These are phyloP conservation scores for Soucietia sequanensis DNA, from an alignment of 805 yeast species.

Conservation along the genomic window DNA sequence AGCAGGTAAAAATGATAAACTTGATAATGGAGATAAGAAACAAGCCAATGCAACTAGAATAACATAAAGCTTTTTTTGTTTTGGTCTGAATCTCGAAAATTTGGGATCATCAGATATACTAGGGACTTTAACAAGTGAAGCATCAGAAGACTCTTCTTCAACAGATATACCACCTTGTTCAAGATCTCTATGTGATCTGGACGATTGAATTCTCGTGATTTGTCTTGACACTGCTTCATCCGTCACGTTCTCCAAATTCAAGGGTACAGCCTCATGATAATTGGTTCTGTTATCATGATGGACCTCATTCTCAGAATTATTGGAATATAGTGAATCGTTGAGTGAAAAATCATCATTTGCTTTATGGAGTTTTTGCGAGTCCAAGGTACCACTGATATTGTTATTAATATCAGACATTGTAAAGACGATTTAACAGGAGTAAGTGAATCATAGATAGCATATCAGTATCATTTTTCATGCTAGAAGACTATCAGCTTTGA, in stretches of 20 bases:
- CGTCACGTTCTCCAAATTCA: conserved; percentile 16
- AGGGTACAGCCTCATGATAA: conserved; percentile 10
- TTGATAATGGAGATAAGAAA: conserved; percentile 44
- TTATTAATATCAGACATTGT: too few relatives aligned
- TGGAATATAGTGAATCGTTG: too few relatives aligned
- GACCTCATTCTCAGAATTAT: too few relatives aligned
- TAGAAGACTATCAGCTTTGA: too few relatives aligned
- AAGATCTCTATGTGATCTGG: conserved; percentile 7
- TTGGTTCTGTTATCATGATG: background rate
- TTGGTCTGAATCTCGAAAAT: conserved; percentile 11
- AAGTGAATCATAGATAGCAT: too few relatives aligned
- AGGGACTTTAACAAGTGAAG: conserved; percentile 1
- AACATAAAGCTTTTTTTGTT: conserved; percentile 13
- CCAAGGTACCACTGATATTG: too few relatives aligned
- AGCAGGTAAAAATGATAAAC: conserved; percentile 51
- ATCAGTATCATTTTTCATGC: too few relatives aligned
- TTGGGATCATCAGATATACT: conserved; percentile 7
- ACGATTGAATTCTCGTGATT: conserved; percentile 18
- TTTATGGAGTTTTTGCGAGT: too few relatives aligned
- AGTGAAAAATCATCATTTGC: too few relatives aligned
- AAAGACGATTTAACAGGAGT: too few relatives aligned
- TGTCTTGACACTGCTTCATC: conserved; percentile 18
- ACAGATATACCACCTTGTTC: too few relatives aligned
- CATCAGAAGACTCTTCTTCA: conserved; percentile 2
- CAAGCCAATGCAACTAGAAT: conserved; percentile 23